Conservation (phyloP, 2,329 filamentous ascomycete species). For the Aspergillus awamori region DNA sequence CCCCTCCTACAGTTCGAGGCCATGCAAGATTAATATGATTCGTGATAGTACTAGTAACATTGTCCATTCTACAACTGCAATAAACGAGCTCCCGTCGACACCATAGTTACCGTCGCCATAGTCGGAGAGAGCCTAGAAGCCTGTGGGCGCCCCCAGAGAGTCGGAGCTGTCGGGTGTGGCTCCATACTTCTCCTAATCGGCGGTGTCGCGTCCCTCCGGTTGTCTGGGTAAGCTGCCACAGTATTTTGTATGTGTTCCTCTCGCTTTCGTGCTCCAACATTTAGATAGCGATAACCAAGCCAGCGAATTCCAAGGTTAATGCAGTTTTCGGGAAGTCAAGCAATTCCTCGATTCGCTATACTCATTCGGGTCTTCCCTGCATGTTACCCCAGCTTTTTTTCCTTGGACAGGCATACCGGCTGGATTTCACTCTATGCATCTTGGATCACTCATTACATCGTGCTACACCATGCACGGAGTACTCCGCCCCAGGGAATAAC, state of each 20-base stretch:
- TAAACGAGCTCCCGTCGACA: background rate
- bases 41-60: background rate
- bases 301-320: background rate
- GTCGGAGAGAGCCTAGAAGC: conserved; percentile 17
- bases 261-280: too few species aligned
- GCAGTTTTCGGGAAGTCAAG: background rate
- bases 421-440: background rate
- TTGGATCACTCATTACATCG: background rate
- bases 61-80: background rate
- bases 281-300: background rate
- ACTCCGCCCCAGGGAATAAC: background rate
- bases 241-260: too few species aligned
- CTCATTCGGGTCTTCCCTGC: background rate
- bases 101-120: conserved; percentile 6
- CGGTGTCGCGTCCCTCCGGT: background rate
- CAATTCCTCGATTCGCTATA: background rate
- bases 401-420: background rate
- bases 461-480: background rate
- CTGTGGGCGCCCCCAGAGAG: conserved; percentile 8
- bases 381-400: background rate
- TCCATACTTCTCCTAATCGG: conserved; percentile 11
- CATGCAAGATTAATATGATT: background rate
- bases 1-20: background rate
- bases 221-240: background rate
- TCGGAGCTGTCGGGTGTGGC: conserved; percentile 13